Evolutionary conservation across 2,329 filamentous ascomycete species (phyloP).

Genomic region (Verticillium nubilum): DNA sequence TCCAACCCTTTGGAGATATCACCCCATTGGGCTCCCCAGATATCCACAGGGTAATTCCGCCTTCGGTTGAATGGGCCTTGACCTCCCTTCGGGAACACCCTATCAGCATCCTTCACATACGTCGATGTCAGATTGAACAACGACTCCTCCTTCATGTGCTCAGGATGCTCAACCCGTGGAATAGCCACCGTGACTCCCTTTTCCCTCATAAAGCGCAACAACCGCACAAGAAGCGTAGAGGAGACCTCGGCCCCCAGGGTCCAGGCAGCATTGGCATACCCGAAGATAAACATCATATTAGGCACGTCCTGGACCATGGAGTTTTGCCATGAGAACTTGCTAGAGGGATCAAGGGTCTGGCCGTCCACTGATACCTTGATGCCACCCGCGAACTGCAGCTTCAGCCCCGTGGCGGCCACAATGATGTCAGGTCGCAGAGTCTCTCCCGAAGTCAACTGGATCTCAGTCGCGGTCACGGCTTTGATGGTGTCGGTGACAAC

Average conservation of each 20-base stretch:
- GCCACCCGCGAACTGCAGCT: constrained; percentile 48
- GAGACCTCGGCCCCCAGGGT: constrained; percentile 55
- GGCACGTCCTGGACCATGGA: constrained; percentile 59
- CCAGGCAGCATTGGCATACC: constrained; percentile 58
- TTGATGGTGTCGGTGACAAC: constrained; percentile 42
- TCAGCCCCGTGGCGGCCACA: constrained; percentile 59
- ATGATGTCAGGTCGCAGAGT: constrained; percentile 54
- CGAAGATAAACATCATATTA: constrained; percentile 52
- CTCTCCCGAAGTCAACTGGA: constrained; percentile 37
- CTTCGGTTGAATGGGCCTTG: constrained; percentile 18
- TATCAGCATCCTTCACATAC: constrained; percentile 38
- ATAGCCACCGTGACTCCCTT: constrained; percentile 34
- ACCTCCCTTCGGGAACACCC: constrained; percentile 39
- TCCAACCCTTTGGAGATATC: not conserved
- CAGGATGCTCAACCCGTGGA: constrained; percentile 28
- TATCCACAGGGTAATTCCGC: not conserved
- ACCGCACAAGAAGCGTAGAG: constrained; percentile 39
- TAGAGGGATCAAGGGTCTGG: constrained; percentile 30
- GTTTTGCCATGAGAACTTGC: constrained; percentile 51
- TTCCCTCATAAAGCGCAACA: constrained; percentile 44
- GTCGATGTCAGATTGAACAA: constrained; percentile 42
- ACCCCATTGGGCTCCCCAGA: not conserved
- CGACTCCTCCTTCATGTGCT: constrained; percentile 26
- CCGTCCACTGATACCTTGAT: constrained; percentile 47
- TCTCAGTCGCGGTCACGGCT: constrained; percentile 33